Percentiles rank a stretch among this genome's conserved stretches.
Conservation (phyloP, 768 basidiomycete genomes). For the Tricholoma furcatifolium region DNA sequence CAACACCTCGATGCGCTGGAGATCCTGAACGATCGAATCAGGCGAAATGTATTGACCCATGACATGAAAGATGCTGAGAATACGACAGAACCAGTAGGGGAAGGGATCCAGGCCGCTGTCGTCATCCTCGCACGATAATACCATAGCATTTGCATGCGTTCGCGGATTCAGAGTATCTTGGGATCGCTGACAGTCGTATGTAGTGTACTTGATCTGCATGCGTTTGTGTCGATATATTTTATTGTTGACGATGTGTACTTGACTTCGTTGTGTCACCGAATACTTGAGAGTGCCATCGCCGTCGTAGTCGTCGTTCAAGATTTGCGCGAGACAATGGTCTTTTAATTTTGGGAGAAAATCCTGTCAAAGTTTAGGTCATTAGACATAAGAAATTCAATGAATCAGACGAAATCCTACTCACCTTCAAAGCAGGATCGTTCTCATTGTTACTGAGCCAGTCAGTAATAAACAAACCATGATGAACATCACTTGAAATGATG, state of each 20-base stretch:
- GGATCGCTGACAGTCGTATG: constrained; percentile 38
- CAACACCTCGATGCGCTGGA: too few species aligned
- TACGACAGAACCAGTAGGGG: too few species aligned
- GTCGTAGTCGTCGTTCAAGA: constrained; percentile 14
- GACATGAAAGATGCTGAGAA: too few species aligned
- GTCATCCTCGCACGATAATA: constrained; percentile 10
- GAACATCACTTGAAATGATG: too few species aligned
- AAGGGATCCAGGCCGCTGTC: too few species aligned
- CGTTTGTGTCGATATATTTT: too few species aligned
- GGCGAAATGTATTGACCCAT: too few species aligned
- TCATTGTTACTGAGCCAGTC: background rate
- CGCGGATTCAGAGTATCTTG: too few species aligned
- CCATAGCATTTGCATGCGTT: constrained; percentile 30
- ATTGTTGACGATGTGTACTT: constrained; percentile 19
- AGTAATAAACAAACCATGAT: background rate
- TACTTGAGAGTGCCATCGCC: constrained; percentile 19
- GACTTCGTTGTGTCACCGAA: constrained; percentile 11
- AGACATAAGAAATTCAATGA: background rate
- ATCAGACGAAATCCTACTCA: too few species aligned
- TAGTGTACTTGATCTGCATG: constrained; percentile 39
- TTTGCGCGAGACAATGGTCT: too few species aligned
- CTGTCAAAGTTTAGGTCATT: constrained; percentile 7
- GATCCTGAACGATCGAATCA: too few species aligned
- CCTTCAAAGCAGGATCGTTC: background rate
- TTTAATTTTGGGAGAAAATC: too few species aligned